Conservation (phyloP, 768 basidiomycete genomes). For the Coprinopsis marcescibilis region DNA sequence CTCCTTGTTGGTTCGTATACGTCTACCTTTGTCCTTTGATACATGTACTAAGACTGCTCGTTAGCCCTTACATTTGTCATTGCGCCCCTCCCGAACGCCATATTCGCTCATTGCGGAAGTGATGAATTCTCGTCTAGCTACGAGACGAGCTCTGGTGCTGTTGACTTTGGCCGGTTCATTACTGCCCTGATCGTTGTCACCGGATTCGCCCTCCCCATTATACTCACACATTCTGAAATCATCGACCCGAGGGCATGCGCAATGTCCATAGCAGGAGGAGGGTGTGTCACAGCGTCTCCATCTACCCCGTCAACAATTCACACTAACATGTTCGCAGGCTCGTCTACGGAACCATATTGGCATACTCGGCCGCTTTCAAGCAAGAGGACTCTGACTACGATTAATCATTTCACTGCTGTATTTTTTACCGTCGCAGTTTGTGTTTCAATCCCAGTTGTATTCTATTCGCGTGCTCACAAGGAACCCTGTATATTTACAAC, state of each 20-base stretch:
- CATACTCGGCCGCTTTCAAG: conserved; percentile 79
- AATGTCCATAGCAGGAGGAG: conserved; percentile 95
- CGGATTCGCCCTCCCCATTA: conserved; percentile 88
- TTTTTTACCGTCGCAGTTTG: neutral
- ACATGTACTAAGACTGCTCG: conserved; percentile 4
- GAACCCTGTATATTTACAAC: neutral
- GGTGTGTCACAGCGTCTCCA: conserved; percentile 48
- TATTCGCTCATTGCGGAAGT: conserved; percentile 87
- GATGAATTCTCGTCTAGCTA: conserved; percentile 85
- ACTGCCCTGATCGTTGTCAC: conserved; percentile 88
- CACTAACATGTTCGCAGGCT: conserved; percentile 35
- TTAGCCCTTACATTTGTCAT: conserved; percentile 90
- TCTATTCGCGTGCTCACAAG: neutral
- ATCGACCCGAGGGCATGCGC: conserved; percentile 79
- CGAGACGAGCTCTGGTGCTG: conserved; percentile 52
- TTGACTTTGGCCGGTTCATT: conserved; percentile 93
- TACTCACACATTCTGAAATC: conserved; percentile 87
- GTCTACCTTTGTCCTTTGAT: neutral
- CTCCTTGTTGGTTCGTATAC: conserved; percentile 82
- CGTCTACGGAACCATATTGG: conserved; percentile 87
- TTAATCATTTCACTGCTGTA: conserved; percentile 22
- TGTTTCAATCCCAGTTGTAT: neutral
- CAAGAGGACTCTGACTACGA: conserved; percentile 83
- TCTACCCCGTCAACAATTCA: neutral
- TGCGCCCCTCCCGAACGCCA: conserved; percentile 90